These are phyloP conservation scores for Raddia guianensis DNA, from an alignment of 176 grass and related monocot genomes.

Conservation along the genomic window DNA sequence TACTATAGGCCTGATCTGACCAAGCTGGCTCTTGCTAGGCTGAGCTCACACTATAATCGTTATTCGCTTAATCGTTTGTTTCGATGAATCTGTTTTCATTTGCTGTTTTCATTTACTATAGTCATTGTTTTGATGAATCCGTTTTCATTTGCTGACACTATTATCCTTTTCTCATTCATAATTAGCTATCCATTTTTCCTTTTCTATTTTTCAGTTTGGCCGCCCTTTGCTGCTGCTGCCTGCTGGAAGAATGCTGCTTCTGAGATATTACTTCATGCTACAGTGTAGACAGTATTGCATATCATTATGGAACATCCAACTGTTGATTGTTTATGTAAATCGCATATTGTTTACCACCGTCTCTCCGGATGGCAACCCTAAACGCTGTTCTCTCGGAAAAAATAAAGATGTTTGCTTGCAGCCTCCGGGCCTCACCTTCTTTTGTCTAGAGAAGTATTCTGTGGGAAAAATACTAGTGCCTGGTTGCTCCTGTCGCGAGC, in stretches of 20 bases:
- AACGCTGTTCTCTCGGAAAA: neutral
- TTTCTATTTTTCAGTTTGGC: constrained; percentile 14
- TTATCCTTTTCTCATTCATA: neutral
- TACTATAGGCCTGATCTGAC: no score
- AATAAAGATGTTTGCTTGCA: neutral
- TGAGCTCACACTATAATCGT: no score
- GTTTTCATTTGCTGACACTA: neutral
- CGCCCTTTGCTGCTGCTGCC: constrained; percentile 45
- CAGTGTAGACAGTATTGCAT: neutral
- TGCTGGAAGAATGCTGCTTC: constrained; percentile 52
- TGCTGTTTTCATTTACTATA: no score
- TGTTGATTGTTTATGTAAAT: neutral
- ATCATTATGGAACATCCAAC: neutral
- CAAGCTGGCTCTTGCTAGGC: no score
- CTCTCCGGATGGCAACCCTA: neutral
- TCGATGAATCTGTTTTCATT: no score
- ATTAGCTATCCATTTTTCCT: neutral
- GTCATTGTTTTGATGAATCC: neutral
- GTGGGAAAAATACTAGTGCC: no score
- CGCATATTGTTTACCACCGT: neutral
- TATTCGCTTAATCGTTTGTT: no score
- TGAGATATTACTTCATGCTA: neutral
- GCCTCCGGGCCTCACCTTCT: neutral
- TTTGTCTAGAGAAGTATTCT: neutral
- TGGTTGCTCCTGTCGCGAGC: no score